Conservation (phyloP, 441 rosid species). For the Populus hybrid region DNA sequence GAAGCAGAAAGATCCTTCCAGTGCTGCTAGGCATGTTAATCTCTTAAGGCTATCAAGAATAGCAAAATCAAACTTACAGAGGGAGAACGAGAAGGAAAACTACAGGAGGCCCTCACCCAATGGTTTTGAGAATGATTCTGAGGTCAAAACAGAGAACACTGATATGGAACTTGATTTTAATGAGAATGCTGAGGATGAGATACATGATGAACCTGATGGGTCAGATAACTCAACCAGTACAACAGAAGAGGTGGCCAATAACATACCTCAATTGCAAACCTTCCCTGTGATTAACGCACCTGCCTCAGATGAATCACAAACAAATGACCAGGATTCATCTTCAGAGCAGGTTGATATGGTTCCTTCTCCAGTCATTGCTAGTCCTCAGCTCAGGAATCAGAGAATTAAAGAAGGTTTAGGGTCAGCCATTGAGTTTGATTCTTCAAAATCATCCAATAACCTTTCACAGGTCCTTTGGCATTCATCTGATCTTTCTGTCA, state of each 20-base stretch:
- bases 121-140: conserved; percentile 73
- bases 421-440: conserved; percentile 45
- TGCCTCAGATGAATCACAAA: conserved; percentile 46
- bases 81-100: conserved; percentile 96
- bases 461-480: conserved; percentile 83
- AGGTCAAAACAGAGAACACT: conserved; percentile 84
- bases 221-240: conserved; percentile 43
- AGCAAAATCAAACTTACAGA: conserved; percentile 82
- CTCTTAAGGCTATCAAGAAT: conserved; percentile 89
- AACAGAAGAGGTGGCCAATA: conserved; percentile 43
- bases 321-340: conserved; percentile 52
- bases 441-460: conserved; percentile 55
- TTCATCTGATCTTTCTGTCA: conserved; percentile 87
- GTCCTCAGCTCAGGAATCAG: conserved; percentile 61
- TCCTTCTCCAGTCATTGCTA: conserved; percentile 57
- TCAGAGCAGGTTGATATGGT: conserved; percentile 50
- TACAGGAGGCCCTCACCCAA: conserved; percentile 80
- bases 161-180: conserved; percentile 98
- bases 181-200: conserved; percentile 77
- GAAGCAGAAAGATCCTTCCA: conserved; percentile 58
- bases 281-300: conserved; percentile 35
- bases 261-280: conserved; percentile 37
- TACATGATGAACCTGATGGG: conserved; percentile 71
- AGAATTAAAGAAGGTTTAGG: conserved; percentile 52
- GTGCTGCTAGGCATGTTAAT: conserved; percentile 67